These are phyloP conservation scores for Lichina pygmaea DNA, from an alignment of 495 filamentous ascomycete genomes.

Conservation along the genomic window DNA sequence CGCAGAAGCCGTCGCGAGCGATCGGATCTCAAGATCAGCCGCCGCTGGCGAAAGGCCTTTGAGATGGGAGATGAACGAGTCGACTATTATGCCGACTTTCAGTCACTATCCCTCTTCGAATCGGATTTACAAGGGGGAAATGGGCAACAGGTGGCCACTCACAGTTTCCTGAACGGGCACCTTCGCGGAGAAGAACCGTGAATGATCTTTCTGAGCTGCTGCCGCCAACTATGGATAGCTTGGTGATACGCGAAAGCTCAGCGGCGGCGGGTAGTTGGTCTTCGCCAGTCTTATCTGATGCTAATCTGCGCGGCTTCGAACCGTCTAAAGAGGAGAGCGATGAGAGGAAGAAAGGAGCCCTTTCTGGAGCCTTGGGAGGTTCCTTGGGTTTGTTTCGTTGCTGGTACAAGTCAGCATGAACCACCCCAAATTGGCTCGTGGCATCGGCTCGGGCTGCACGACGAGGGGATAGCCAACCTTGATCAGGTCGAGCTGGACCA, in stretches of 20 bases:
- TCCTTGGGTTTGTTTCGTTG: constrained; percentile 85
- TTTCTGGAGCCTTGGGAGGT: constrained; percentile 71
- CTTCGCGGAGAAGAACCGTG: constrained; percentile 26
- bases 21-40: constrained; percentile 72
- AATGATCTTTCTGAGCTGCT: constrained; percentile 19
- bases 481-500: constrained; percentile 74
- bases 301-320: not conserved
- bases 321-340: not conserved
- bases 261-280: constrained; percentile 8
- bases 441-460: too few species aligned
- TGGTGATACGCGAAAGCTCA: constrained; percentile 26
- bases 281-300: not conserved
- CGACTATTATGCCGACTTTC: constrained; percentile 1
- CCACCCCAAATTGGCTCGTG: too few species aligned
- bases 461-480: constrained; percentile 18
- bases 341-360: constrained; percentile 88
- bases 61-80: constrained; percentile 41
- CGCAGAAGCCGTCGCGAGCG: constrained; percentile 23
- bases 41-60: constrained; percentile 53
- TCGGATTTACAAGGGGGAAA: not conserved
- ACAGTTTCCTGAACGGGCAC: constrained; percentile 22
- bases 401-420: constrained; percentile 5
- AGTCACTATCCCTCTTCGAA: too few species aligned
- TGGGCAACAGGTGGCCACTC: constrained; percentile 7
- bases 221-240: constrained; percentile 11